Base-by-base conservation (phyloP, 1,139 yeast species). In the Sporopachydermia cereana region DNA sequence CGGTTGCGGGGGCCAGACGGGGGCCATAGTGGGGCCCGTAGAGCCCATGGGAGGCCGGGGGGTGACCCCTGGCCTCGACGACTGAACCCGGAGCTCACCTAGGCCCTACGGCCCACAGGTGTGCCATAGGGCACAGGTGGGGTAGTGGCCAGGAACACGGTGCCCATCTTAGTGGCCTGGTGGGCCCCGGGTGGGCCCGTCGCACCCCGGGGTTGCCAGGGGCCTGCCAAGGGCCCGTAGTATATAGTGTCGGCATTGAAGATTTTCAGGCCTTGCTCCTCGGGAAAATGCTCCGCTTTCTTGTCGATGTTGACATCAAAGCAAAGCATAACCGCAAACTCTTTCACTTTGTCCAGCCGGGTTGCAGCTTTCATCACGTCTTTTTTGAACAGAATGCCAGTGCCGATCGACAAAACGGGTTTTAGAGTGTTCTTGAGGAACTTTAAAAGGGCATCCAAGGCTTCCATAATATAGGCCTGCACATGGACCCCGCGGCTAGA, bases 401-500 rank as follows among this genome's bases (percentile, higher is more conserved):
- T 76, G 48, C 96, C 95, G 62, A 91, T 89, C 39, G 96, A 84
- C 95, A 89, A 88, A 44, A 91, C 99, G 27, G 99, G 99, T 64
- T 93, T 91, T 74, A 91, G 91, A 96, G 88, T 86, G 57, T 85
- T 95, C 69, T 89, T 89, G 65, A 91, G 76, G 85, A 91, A 93
- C 66, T 91, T 97, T 54, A 91, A 76, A 56, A 91, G 71, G 2
- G 99, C 99, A 69, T 91, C 99, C 59, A 91, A 72, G 39, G 98
- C 89, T 73, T 98, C 99, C 61, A 91, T 76, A 20, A 98, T 93
- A 9, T 96, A 88, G 0, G 98, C 97, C 69, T 93, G 99, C 41
- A 93, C 99, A 56, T 89, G 88, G 47, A 93, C 98, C 75, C 98
- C 99, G 60, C 75, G 78, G 57, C 98, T 98, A 43, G 89, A 75